Base-by-base conservation (phyloP, 257 asterid genomes). In the Verbascum thapsus region DNA sequence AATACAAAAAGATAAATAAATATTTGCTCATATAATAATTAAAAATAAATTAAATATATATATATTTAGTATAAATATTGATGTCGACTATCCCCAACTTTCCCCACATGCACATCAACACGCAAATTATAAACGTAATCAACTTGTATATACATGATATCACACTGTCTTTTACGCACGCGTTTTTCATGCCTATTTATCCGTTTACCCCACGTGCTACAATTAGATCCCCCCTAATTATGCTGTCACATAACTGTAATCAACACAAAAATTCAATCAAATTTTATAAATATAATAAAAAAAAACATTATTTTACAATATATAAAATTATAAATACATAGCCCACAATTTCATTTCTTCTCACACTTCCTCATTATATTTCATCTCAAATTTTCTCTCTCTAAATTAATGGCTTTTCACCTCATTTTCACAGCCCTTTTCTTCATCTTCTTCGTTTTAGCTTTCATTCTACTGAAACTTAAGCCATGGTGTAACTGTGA, bases 401-500 rank as follows among this genome's bases (percentile, higher is more conserved):
- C 20, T 37, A 32, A 15, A 35, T 30, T 15, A 32, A 73, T 70
- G 82, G 75, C 58, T 11, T 58, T 57, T 22, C 62, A 58, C 78
- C 67, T 74, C 52, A 34, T 62, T n/a, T 53, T 72, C 45, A 23
- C 73, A 1, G 17, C 74, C 9, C 15, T 53, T 19, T 58, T 78
- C 32, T 23, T 58, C 2, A 1, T 61, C 0, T 39, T 76, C 10
- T 61, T 79, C 7, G 7, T 78, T 37, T 64, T 66, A 7, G 20
- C 43, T 4, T 71, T 66, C 22, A 3, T 71, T 11, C 51, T n/a
- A n/a, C n/a, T 39, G 8, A 72, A 78, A 42, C 8, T 78, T 11
- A 90, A 72, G 67, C 90, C 95, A 3, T 64, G 67, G 52, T 90
- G 97, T 57, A 58, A 61, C 63, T 90, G 96, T 58, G 80, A 81